Evolutionary conservation across 1,139 yeast species (phyloP).

Genomic region (Yamadazyma songkhlaensis): DNA sequence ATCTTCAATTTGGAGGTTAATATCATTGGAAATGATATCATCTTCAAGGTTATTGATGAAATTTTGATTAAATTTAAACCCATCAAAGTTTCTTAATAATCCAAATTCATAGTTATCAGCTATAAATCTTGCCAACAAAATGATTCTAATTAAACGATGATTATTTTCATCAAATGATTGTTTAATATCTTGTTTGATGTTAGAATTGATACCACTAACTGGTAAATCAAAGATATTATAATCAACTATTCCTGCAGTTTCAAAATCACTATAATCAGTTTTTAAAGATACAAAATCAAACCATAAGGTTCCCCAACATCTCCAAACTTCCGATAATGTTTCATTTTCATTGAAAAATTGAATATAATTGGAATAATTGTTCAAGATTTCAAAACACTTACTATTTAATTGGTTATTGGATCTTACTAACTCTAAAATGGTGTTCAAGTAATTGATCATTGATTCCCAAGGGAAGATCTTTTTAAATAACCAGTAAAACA

Average conservation of each 20-base stretch:
- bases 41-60: conserved; percentile 20
- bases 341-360: conserved; percentile 54
- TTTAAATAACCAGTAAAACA: conserved; percentile 52
- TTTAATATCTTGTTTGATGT: conserved; percentile 5
- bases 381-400: conserved; percentile 31
- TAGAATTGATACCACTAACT: conserved; percentile 54
- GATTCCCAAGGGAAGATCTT: conserved; percentile 68
- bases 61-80: conserved; percentile 39
- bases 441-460: conserved; percentile 59
- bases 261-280: conserved; percentile 49
- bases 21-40: conserved; percentile 10
- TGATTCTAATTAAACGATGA: conserved; percentile 45
- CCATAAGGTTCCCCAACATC: conserved; percentile 84
- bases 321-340: conserved; percentile 72
- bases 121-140: conserved; percentile 47
- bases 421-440: conserved; percentile 35
- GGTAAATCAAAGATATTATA: conserved; percentile 62
- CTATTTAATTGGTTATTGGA: conserved; percentile 25
- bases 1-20: conserved; percentile 21
- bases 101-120: conserved; percentile 58
- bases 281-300: conserved; percentile 55
- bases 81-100: conserved; percentile 40
- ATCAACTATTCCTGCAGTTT: conserved; percentile 57
- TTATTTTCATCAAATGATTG: conserved; percentile 14
- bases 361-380: conserved; percentile 27